These are phyloP conservation scores for Saccharata proteae DNA, from an alignment of 2,329 filamentous ascomycete species.

Conservation along the genomic window DNA sequence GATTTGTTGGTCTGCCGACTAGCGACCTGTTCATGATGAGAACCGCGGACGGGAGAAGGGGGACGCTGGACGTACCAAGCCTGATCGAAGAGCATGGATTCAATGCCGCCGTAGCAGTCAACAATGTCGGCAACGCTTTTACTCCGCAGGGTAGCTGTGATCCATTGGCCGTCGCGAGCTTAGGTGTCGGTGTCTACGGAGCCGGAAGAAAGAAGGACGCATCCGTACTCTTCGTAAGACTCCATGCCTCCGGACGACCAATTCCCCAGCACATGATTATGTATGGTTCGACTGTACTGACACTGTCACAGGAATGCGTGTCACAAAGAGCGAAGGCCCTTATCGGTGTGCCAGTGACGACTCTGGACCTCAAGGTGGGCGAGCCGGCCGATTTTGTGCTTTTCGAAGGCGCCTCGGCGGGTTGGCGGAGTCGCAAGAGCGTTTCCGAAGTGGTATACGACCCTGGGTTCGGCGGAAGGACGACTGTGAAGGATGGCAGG, in stretches of 20 bases:
- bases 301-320: conserved; percentile 32
- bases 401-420: conserved; percentile 23
- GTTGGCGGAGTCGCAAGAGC: conserved; percentile 30
- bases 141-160: conserved; percentile 58
- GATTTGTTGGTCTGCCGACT: conserved; percentile 57
- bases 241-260: no score
- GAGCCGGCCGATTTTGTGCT: conserved; percentile 32
- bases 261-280: neutral
- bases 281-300: no score
- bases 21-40: conserved; percentile 64
- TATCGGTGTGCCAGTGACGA: conserved; percentile 26
- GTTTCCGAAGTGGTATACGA: conserved; percentile 36
- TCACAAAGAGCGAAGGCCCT: conserved; percentile 30
- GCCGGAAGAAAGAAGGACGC: conserved; percentile 49
- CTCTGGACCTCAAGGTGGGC: conserved; percentile 20
- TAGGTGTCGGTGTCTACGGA: conserved; percentile 56
- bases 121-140: conserved; percentile 65
- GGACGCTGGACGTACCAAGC: conserved; percentile 49
- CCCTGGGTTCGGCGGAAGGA: conserved; percentile 14
- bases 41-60: conserved; percentile 35
- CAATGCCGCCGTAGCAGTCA: conserved; percentile 51
- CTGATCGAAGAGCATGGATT: conserved; percentile 48
- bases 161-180: conserved; percentile 49
- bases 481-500: conserved; percentile 12
- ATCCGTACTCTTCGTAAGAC: conserved; percentile 43